These are phyloP conservation scores for Penicillium sp. DNA, from an alignment of 2,329 filamentous ascomycete genomes.

Conservation along the genomic window DNA sequence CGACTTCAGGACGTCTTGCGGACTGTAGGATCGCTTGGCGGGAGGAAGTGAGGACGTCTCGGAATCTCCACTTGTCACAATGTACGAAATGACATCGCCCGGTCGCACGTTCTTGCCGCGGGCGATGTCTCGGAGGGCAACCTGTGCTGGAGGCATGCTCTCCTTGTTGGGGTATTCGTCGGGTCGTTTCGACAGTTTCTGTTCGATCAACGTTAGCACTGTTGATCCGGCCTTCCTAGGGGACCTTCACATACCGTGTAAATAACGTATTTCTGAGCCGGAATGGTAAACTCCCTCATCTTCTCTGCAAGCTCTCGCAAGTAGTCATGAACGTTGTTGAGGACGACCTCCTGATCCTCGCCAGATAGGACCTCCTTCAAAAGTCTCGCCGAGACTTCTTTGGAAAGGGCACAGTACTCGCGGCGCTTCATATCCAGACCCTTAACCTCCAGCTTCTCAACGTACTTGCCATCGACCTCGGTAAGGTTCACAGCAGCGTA, in stretches of 20 bases:
- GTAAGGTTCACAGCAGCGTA: slow-evolving; percentile 95
- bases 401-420: slow-evolving; percentile 92
- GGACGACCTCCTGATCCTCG: slow-evolving; percentile 80
- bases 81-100: slow-evolving; percentile 93
- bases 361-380: slow-evolving; percentile 94
- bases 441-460: slow-evolving; percentile 96
- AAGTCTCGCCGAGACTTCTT: slow-evolving; percentile 85
- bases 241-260: slow-evolving; percentile 58
- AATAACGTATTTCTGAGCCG: slow-evolving; percentile 87
- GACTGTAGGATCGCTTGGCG: slow-evolving; percentile 83
- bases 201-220: slow-evolving; percentile 16
- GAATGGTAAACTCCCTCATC: slow-evolving; percentile 76
- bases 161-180: slow-evolving; percentile 91
- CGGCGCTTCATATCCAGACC: slow-evolving; percentile 96
- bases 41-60: slow-evolving; percentile 58
- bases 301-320: slow-evolving; percentile 75
- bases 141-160: slow-evolving; percentile 94
- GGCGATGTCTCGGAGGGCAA: slow-evolving; percentile 80
- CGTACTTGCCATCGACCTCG: slow-evolving; percentile 79
- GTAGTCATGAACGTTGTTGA: slow-evolving; percentile 89
- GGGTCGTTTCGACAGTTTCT: slow-evolving; percentile 88
- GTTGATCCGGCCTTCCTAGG: not conserved
- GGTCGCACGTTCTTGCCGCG: slow-evolving; percentile 83
- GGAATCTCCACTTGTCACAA: slow-evolving; percentile 68
- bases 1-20: slow-evolving; percentile 74